These are phyloP conservation scores for Eimeria mitis DNA, from an alignment of 169 alveolate species.

Conservation along the genomic window DNA sequence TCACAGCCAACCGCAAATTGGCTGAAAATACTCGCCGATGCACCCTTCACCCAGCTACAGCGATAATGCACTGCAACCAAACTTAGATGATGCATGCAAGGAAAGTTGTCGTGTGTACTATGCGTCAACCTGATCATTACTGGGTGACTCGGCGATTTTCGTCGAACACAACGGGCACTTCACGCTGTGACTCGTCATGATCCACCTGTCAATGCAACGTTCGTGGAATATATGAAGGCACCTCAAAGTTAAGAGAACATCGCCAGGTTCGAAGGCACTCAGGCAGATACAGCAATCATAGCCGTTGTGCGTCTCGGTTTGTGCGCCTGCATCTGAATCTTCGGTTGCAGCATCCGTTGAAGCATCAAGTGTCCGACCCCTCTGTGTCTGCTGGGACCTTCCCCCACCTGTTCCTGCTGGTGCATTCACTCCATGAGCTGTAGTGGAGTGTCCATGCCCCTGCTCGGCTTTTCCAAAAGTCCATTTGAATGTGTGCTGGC, in stretches of 20 bases:
- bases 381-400: not conserved
- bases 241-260: slow-evolving; percentile 44
- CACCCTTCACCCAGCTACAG: not conserved
- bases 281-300: slow-evolving; percentile 52
- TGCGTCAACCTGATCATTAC: not conserved
- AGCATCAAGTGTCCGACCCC: not conserved
- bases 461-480: slow-evolving; percentile 9
- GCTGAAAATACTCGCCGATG: not conserved
- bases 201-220: slow-evolving; percentile 57
- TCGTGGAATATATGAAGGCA: slow-evolving; percentile 61
- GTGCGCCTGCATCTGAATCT: not conserved
- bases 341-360: not conserved
- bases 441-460: not conserved
- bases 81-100: not conserved
- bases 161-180: slow-evolving; percentile 61
- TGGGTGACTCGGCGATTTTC: slow-evolving; percentile 21
- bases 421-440: not conserved
- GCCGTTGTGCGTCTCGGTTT: not conserved
- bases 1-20: not conserved
- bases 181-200: slow-evolving; percentile 26
- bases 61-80: too few relatives aligned
- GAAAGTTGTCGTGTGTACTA: not conserved
- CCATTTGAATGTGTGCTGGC: slow-evolving; percentile 32
- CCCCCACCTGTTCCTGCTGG: not conserved
- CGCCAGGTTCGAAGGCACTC: slow-evolving; percentile 51